Base-by-base conservation (phyloP, 2,329 filamentous ascomycete genomes). In the Clarireedia homoeocarpa region DNA sequence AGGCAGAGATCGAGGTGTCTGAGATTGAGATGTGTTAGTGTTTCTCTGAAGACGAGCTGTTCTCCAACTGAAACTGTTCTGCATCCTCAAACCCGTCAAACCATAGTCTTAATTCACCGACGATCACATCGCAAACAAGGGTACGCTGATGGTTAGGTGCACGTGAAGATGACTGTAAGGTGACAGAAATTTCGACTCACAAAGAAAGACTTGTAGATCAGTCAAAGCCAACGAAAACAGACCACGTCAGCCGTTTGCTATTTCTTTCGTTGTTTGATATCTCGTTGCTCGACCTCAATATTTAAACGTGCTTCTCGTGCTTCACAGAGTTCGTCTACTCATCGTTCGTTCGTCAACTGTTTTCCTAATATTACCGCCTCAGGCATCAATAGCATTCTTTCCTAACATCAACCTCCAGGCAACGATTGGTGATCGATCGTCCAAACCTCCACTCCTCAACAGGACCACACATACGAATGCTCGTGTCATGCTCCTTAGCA, bases 401-500 rank as follows among this genome's bases (percentile, higher is more conserved):
- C 24, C 10, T 26, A n/a, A 15, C 34, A 34, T 54, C 24, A 3
- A 24, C 51, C 23, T 40, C 34, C 3, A 23, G 26, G 27, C 38
- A 39, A 56, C 39, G 30, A 39, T 56, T 46, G 48, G 48, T 53
- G 27, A 39, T 17, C 23, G 27, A 15, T 36, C 17, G 39, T 49
- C 27, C 27, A 34, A 5, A 10, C n/a, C 15, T 20, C 36, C 48
- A 36, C n/a, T 49, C 27, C 42, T 55, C 42, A 36, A 44, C 23
- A 55, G 53, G 53, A 44, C 38, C 38, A 55, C 38, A 44, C 39
- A 27, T 50, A 24, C 47, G 51, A 42, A 34, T 34, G 42, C 24
- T 46, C 30, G 40, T 56, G 68, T 66, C 65, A 71, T 71, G 69
- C 66, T 66, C 61, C 59, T 57, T 59, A 58, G 67, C 50, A 61